Evolutionary conservation across 2,329 filamentous ascomycete species (phyloP).

Genomic region (Ophiostoma perfectum): DNA sequence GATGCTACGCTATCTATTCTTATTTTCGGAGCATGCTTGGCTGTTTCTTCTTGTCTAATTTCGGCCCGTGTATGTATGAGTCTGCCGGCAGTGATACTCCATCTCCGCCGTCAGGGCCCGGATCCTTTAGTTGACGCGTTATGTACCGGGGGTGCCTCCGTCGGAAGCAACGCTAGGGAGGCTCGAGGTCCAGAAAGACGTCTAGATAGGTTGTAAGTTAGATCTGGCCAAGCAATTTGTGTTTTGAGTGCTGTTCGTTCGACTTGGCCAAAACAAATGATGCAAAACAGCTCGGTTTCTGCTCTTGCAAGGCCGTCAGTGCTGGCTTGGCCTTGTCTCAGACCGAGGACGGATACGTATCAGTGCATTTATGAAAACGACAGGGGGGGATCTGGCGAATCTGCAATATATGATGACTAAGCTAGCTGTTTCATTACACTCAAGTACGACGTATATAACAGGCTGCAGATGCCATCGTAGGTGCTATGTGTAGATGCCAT

Average conservation of each 20-base stretch:
- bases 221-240: background rate
- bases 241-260: conserved; percentile 2
- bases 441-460: background rate
- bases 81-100: background rate
- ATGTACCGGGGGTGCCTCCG: background rate
- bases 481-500: background rate
- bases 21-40: background rate
- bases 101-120: background rate
- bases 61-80: background rate
- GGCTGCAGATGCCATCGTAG: background rate
- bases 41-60: background rate
- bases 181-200: too few relatives aligned
- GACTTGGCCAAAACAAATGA: conserved; percentile 22
- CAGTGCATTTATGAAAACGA: background rate
- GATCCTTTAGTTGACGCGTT: background rate
- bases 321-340: conserved; percentile 5
- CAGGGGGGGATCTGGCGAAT: background rate
- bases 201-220: too few relatives aligned
- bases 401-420: background rate
- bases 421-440: background rate
- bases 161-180: background rate
- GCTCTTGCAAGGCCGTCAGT: conserved; percentile 7
- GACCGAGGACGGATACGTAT: background rate
- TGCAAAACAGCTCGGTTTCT: background rate
- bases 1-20: background rate